A percentile compares a stretch with the other conserved stretches of the same genome.
Conservation (phyloP, 192 early-diverging fungal species). For the Dimargaris xerosporica region DNA sequence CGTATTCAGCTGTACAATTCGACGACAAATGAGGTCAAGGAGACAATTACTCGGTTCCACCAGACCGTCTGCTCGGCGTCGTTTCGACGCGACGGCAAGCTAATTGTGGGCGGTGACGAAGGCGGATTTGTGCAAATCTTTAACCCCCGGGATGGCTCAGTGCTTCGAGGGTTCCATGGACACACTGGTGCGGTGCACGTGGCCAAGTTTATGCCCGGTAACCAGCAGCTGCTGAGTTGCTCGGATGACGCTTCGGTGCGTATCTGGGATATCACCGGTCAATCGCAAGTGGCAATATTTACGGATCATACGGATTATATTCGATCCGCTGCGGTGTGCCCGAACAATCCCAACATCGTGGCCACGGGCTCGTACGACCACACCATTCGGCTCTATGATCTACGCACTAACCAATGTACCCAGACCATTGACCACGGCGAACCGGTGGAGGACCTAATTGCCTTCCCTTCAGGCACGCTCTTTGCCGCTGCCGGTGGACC, state of each 20-base stretch:
- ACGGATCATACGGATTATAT: slow-evolving; percentile 85
- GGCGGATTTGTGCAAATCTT: slow-evolving; percentile 75
- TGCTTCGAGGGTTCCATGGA: slow-evolving; percentile 47
- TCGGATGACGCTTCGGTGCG: slow-evolving; percentile 86
- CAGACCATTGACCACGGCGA: slow-evolving; percentile 65
- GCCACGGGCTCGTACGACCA: slow-evolving; percentile 90
- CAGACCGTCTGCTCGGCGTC: slow-evolving; percentile 69
- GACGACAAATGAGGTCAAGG: slow-evolving; percentile 68
- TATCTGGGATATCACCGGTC: slow-evolving; percentile 87
- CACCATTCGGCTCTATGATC: slow-evolving; percentile 85
- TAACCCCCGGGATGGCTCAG: slow-evolving; percentile 44
- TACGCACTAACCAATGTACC: slow-evolving; percentile 51
- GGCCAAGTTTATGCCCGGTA: slow-evolving; percentile 63
- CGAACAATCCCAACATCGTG: slow-evolving; percentile 66
- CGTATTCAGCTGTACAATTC: slow-evolving; percentile 85
- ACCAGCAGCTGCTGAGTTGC: slow-evolving; percentile 66
- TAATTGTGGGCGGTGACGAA: slow-evolving; percentile 87
- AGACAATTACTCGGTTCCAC: slow-evolving; percentile 85
- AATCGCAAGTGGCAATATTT: slow-evolving; percentile 49
- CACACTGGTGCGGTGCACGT: slow-evolving; percentile 64
- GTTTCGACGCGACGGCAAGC: slow-evolving; percentile 72
- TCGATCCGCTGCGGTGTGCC: slow-evolving; percentile 51
- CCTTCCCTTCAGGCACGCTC: slow-evolving; percentile 69
- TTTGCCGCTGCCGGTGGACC: slow-evolving; percentile 55
- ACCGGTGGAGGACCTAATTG: slow-evolving; percentile 79